Base-by-base conservation (phyloP, 2,329 filamentous ascomycete species). In the Pseudogymnoascus destructans region DNA sequence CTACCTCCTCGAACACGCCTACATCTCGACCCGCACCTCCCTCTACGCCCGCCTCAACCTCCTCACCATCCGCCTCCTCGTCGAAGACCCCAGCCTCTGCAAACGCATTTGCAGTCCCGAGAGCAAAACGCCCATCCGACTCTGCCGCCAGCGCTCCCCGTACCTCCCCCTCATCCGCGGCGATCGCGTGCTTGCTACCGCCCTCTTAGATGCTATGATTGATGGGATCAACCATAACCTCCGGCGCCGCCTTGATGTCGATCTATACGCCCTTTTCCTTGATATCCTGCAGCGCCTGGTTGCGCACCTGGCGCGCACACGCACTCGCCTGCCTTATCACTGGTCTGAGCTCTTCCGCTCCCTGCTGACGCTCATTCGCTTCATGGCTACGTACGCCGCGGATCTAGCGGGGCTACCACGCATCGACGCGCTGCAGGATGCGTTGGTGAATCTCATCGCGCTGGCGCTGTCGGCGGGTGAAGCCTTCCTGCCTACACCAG, bases 281-380 rank as follows among this genome's bases (percentile, higher is more conserved):
- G 88, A 87, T 13, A 87, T 95, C 61, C 78, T 95, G 63, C 77
- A 95, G 58, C 85, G 92, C 42, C 77, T 95, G 57, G 79, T 97
- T 35, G 89, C 89, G 5, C 88, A 92, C 68, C 79, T 97, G 36
- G 89, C 88, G 46, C 84, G 87, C 63, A 87, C 86, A 55, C 84
- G 89, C 66, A 90, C 85, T 30, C 86, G 93, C 32, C 77, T 97
- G 15, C 72, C 77, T 13, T 96, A 96, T 70, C 93, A 98, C 73
- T 98, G 93, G 93, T 84, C 89, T 1, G 91, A 97, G 66, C 80
- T 98, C 25, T 98, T 95, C 82, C 85, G 91, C 56, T 88, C 88
- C 1, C 77, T 98, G 3, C 79, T 97, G 9, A 86, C 89, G 4
- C 84, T 98, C 19, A 83, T 95, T 63, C 86, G 89, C 42, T 98